Base-by-base conservation (phyloP, 2,329 filamentous ascomycete genomes). In the Stemphylium vesicarium region DNA sequence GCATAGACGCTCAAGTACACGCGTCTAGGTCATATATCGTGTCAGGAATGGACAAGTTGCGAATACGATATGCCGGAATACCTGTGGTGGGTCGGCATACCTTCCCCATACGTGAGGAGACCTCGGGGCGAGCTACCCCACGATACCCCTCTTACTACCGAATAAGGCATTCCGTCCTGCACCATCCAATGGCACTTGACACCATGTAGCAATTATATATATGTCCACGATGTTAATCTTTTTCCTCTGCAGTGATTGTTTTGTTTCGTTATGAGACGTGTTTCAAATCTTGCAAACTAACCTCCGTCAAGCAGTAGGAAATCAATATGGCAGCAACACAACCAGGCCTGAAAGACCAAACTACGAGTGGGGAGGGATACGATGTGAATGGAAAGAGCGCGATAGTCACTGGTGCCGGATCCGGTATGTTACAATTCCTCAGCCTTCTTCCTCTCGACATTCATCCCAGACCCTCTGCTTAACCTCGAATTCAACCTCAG, bases 401-500 rank as follows among this genome's bases (percentile, higher is more conserved):
- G 4, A 74, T 82, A 43, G 71, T 82, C 4, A 81, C 80, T 5
- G 80, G 80, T 32, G 80, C 79, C 46, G 79, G 79, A 10, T 72
- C 71, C 26, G 70, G 71, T 71, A 60, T 31, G 47, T 59, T 24
- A 15, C 4, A 26, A 7, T 4, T 12, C 18, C 11, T 7, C 13
- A 18, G 11, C 11, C 5, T 26, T 11, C 11, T 33, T 15, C 26
- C 26, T 29, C 10, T 11, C 26, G 11, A 4, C 26, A 29, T 29
- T 29, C 9, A 11, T 29, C 11, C 13, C 37, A 13, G 13, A 11
- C 22, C 39, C 57, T 31, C 12, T 13, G n/a, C 31, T 46, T 32
- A 33, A 36, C 31, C 12, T 40, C 11, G 15, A 29, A 7, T 42
- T 12, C 18, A 35, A 44, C 18, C 4, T 47, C 56, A 81, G 80